Evolutionary conservation across 345 rosid genomes (phyloP), one percentile per base, ranked within the genome.

Genomic region (Isatis tinctoria): DNA sequence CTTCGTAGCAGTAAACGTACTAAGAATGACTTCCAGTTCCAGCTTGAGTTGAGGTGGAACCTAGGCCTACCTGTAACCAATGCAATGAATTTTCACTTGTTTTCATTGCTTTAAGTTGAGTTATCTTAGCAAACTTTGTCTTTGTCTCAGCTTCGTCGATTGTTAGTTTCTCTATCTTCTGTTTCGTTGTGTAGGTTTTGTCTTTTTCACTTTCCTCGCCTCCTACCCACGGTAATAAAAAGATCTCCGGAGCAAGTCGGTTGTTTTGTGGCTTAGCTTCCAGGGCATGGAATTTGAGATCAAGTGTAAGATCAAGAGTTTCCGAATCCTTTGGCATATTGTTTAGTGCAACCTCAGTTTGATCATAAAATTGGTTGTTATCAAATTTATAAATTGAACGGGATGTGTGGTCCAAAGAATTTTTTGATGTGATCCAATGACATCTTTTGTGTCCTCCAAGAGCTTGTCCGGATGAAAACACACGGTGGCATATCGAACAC

Each of bases 51-150:
- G 80, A 43, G 2, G 85, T 76, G 41, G 86, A 60, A 27, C 89
- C 87, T 74, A 84, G 81, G 18, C 92, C 92, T 37, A 88, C 83
- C 82, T 86, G 92, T 80, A 88, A 77, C 92, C 92, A 88, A 17
- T 83, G 85, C 12, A 90, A 83, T 36, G 87, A 82, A 43, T 68
- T 69, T 30, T 79, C 85, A 47, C 57, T 81, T 49, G 49, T 61
- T 43, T 49, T 78, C 77, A 78, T 79, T 64, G 79, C 87, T 69
- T 88, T 83, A 43, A 88, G 76, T 45, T 88, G 83, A 74, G 76
- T 80, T 49, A 88, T 76, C 78, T 84, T 86, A 4, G 85, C 80
- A 60, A 86, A 70, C 79, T 84, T 84, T 78, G 63, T 75, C 72
- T 78, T 83, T 69, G 82, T 83, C 67, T 68, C 49, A 68, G 64